These are phyloP conservation scores for Phyllosticta paracitricarpa DNA, from an alignment of 2,329 filamentous ascomycete species.

Conservation along the genomic window DNA sequence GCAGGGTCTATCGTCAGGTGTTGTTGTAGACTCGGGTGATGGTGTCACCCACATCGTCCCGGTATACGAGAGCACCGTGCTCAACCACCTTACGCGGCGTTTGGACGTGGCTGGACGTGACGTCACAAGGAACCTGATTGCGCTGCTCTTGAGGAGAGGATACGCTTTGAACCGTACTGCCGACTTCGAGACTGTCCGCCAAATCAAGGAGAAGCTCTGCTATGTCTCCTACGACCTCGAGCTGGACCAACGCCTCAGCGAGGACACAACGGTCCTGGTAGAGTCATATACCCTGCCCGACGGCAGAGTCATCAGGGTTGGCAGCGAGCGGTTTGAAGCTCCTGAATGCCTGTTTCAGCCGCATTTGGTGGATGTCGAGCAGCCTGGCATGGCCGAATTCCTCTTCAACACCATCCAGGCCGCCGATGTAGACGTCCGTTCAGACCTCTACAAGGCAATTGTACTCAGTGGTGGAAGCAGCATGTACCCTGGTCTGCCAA, in stretches of 20 bases:
- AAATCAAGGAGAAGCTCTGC: slow-evolving; percentile 99
- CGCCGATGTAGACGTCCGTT: slow-evolving; percentile 88
- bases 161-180: slow-evolving; percentile 97
- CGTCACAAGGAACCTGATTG: slow-evolving; percentile 96
- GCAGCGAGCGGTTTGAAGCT: slow-evolving; percentile 94
- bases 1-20: slow-evolving; percentile 72
- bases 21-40: slow-evolving; percentile 97
- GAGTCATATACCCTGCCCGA: slow-evolving; percentile 97
- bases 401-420: slow-evolving; percentile 98
- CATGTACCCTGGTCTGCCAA: slow-evolving; percentile 97
- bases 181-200: slow-evolving; percentile 96
- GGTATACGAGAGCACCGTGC: slow-evolving; percentile 94
- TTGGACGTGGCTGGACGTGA: slow-evolving; percentile 94
- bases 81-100: slow-evolving; percentile 90
- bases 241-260: slow-evolving; percentile 87
- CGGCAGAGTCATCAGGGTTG: slow-evolving; percentile 89
- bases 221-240: slow-evolving; percentile 98
- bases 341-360: slow-evolving; percentile 98
- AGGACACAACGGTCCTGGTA: slow-evolving; percentile 94
- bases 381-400: slow-evolving; percentile 92
- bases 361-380: slow-evolving; percentile 93
- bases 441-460: slow-evolving; percentile 92
- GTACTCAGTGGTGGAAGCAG: slow-evolving; percentile 93
- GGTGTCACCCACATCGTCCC: slow-evolving; percentile 98
- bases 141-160: slow-evolving; percentile 81